Evolutionary conservation across 208 protist genomes (phyloP).

Genomic region (Chromosphaera perkinsii): DNA sequence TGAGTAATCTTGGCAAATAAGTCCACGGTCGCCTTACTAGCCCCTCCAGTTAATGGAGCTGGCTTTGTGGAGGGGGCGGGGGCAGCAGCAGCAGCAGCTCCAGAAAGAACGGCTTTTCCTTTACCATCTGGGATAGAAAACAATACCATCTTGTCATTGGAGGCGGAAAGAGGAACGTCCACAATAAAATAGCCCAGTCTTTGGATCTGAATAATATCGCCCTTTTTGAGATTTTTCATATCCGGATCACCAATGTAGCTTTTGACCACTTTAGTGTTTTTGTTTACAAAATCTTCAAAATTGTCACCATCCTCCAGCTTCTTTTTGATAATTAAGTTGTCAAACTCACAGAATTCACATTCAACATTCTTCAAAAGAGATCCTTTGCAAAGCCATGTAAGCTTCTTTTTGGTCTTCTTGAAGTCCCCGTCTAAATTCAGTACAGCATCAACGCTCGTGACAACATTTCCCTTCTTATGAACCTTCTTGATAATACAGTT

Average conservation of each 20-base stretch:
- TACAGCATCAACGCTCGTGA: constrained; percentile 40
- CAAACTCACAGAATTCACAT: constrained; percentile 70
- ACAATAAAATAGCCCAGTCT: constrained; percentile 94
- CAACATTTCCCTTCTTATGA: constrained; percentile 26
- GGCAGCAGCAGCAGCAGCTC: neutral
- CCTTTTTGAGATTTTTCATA: constrained; percentile 65
- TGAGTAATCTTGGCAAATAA: neutral
- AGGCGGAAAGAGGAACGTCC: constrained; percentile 54
- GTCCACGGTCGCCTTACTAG: neutral
- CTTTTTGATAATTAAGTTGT: constrained; percentile 89
- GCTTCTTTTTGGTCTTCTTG: constrained; percentile 94
- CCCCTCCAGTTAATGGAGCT: neutral
- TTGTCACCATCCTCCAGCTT: constrained; percentile 87
- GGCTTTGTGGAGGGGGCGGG: neutral
- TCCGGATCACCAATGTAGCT: constrained; percentile 71
- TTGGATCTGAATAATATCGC: constrained; percentile 90
- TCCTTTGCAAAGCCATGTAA: constrained; percentile 86
- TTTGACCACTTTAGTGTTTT: constrained; percentile 35
- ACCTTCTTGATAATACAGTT: constrained; percentile 77
- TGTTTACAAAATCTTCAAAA: constrained; percentile 81
- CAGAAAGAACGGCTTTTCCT: no score
- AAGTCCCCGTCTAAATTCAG: constrained; percentile 84
- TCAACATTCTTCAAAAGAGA: neutral
- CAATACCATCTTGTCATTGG: constrained; percentile 36
- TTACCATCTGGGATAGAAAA: constrained; percentile 58